Conservation (phyloP, 75 land plant genomes). For the Azolla pinnata region DNA sequence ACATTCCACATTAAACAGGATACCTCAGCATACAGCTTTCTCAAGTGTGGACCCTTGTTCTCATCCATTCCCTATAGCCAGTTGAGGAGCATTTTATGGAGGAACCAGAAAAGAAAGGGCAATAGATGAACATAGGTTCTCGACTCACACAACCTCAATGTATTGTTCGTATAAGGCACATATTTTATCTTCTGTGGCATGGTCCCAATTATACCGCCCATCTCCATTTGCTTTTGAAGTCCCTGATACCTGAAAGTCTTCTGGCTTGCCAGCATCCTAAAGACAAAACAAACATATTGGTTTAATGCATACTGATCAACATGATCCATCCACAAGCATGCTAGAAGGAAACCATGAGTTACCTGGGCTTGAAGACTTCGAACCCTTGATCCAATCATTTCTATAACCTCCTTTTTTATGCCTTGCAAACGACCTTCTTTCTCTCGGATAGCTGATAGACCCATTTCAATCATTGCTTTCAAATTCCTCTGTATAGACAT, state of each 20-base stretch:
- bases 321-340: neutral
- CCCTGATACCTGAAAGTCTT: constrained; percentile 22
- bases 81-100: no score
- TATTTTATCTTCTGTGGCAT: constrained; percentile 35
- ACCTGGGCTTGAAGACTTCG: constrained; percentile 26
- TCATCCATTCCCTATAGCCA: constrained; percentile 35
- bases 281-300: neutral
- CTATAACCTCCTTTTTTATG: constrained; percentile 34
- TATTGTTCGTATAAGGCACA: constrained; percentile 41
- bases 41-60: constrained; percentile 30
- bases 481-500: constrained; percentile 29
- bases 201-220: constrained; percentile 35
- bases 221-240: constrained; percentile 16
- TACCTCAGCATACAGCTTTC: constrained; percentile 40
- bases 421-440: constrained; percentile 27
- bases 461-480: constrained; percentile 39
- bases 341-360: neutral
- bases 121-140: no score
- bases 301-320: neutral
- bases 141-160: constrained; percentile 34
- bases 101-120: no score
- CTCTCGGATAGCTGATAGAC: constrained; percentile 33
- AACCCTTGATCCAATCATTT: constrained; percentile 26
- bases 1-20: neutral
- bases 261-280: constrained; percentile 18